A percentile compares a stretch with the other conserved stretches of the same genome.
phyloP scores from a whole-genome alignment of 345 rosid species.

The Lepidium aucheri region DNA sequence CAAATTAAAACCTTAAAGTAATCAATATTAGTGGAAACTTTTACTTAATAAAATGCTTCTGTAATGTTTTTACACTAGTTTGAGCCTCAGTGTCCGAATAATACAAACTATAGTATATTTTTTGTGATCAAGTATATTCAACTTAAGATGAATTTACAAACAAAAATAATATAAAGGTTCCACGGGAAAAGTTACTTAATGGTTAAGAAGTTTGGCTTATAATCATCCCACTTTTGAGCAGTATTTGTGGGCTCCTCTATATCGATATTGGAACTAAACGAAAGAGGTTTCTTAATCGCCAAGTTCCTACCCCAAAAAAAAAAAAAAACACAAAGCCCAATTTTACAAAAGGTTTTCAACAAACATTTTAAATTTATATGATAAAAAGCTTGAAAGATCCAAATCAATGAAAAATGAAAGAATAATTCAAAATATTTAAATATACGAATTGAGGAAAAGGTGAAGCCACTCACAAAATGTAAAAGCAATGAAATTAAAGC shows the following conservation, averaged over 20 bases:
- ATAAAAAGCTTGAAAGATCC: conserved; percentile 17
- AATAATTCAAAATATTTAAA: neutral
- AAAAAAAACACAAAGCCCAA: conserved; percentile 6
- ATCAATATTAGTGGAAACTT: neutral
- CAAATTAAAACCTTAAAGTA: neutral
- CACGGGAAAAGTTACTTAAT: conserved; percentile 18
- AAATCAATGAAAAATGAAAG: neutral
- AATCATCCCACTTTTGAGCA: conserved; percentile 11
- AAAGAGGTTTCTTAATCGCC: conserved; percentile 25
- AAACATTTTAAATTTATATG: conserved; percentile 10
- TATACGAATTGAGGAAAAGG: neutral
- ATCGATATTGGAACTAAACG: conserved; percentile 8
- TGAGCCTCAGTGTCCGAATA: too few species aligned
- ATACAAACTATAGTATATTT: neutral
- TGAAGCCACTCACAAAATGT: conserved; percentile 14
- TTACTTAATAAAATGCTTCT: too few species aligned
- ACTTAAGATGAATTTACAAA: neutral
- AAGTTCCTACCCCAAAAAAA: conserved; percentile 28
- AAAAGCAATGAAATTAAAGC: conserved; percentile 22
- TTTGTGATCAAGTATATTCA: neutral
- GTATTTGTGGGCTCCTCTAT: neutral
- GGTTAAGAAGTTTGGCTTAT: conserved; percentile 23
- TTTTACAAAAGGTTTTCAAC: neutral
- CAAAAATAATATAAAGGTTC: neutral
- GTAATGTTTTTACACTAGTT: too few species aligned